Conservation (phyloP, 2,329 filamentous ascomycete species). For the Pseudocercospora crystallina region DNA sequence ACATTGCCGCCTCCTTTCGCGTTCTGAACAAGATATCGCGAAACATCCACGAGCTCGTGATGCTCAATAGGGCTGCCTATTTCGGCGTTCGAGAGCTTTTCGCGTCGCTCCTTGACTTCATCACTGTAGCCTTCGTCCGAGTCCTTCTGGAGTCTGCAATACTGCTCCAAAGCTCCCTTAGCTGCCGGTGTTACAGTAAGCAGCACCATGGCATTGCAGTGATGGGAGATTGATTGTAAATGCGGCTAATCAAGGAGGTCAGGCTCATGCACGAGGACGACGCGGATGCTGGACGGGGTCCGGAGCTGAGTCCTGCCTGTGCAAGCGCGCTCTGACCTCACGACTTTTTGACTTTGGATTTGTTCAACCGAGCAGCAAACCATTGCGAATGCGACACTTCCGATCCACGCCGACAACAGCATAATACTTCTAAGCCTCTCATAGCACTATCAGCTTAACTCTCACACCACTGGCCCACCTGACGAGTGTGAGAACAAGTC, state of each 20-base stretch:
- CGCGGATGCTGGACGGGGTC: too few relatives aligned
- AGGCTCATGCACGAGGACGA: too few relatives aligned
- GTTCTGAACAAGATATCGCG: slow-evolving; percentile 51
- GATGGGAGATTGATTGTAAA: too few relatives aligned
- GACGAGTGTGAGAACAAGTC: slow-evolving; percentile 4
- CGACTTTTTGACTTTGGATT: too few relatives aligned
- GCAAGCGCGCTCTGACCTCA: too few relatives aligned
- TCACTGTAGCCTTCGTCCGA: slow-evolving; percentile 8
- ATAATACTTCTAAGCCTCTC: too few relatives aligned
- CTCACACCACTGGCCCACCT: not conserved
- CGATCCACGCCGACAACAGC: too few relatives aligned
- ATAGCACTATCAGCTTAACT: not conserved
- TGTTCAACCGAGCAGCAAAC: too few relatives aligned
- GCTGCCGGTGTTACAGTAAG: slow-evolving; percentile 73
- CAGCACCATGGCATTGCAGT: slow-evolving; percentile 61
- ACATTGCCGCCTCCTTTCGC: slow-evolving; percentile 4
- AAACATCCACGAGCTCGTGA: slow-evolving; percentile 64
- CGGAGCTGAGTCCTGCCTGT: too few relatives aligned
- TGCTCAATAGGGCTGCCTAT: slow-evolving; percentile 71
- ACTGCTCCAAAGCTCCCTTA: slow-evolving; percentile 58
- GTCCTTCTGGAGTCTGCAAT: slow-evolving; percentile 17
- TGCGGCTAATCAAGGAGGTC: too few relatives aligned
- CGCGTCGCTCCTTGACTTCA: slow-evolving; percentile 9
- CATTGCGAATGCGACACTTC: too few relatives aligned
- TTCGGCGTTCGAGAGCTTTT: slow-evolving; percentile 26